Base-by-base conservation (phyloP, 2,329 filamentous ascomycete species). In the Fusarium sp. region DNA sequence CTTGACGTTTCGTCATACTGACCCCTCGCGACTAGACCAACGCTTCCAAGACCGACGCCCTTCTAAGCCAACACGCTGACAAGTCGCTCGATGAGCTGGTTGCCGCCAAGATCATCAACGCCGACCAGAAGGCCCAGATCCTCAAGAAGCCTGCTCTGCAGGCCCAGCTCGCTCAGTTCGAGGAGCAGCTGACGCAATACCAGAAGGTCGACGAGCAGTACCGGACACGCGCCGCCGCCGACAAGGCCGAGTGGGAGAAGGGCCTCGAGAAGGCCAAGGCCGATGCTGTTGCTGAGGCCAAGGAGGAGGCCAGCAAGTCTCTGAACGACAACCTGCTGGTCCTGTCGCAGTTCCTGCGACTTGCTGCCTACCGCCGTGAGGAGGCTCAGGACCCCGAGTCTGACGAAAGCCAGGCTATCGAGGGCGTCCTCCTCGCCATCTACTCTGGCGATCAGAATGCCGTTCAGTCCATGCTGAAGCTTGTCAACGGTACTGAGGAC, bases 361-460 rank as follows among this genome's bases (percentile, higher is more conserved):
- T 95, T 40, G 94, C 94, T 69, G 94, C 94, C 67, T 91, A 93
- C 77, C 91, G 94, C 75, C 90, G 93, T 77, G 88, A 90, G 22
- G 92, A 94, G 79, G 93, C 93, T 73, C 89, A 86, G 64, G 89
- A 93, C 76, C 88, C 89, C 57, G 84, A 86, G 45, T 82, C 88
- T 6, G 93, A 95, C 66, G 93, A 96, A 85, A 94, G 92, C 83
- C 91, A 91, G 83, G 94, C 94, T 38, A 91, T 97, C 69, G 94
- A 97, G 84, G 94, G 94, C 62, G 91, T 94, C 36, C 87, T 97
- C 67, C 87, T 95, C 56, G 89, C 92, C 69, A 92, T 97, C 35
- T 97, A 97, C 83, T 90, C 91, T 54, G 94, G 94, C 56, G 93
- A 96, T 78, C 89, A 93, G 73, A 88, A 86, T 75, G 94, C 93